These are phyloP conservation scores for Colletotrichum tamarilloi DNA, from an alignment of 2,329 filamentous ascomycete species.

Conservation along the genomic window DNA sequence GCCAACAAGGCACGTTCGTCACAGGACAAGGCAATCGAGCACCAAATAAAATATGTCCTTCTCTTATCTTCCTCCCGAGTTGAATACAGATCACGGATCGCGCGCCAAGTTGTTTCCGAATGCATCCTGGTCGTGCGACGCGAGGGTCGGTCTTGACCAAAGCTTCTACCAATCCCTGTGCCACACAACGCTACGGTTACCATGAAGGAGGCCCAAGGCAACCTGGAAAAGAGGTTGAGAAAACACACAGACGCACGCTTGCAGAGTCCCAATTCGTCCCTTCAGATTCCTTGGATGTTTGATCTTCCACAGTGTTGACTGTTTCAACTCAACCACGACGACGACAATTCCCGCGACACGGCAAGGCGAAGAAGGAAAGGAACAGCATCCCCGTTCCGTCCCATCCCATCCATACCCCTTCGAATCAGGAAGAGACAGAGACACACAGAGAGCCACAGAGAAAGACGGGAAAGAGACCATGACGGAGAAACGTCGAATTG, in stretches of 20 bases:
- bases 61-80: not conserved
- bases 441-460: not conserved
- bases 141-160: slow-evolving; percentile 34
- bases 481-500: not conserved
- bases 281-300: slow-evolving; percentile 26
- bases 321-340: slow-evolving; percentile 30
- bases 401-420: not conserved
- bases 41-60: not conserved
- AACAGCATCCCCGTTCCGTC: not conserved
- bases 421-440: not conserved
- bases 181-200: slow-evolving; percentile 4
- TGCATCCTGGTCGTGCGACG: slow-evolving; percentile 32
- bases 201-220: not conserved
- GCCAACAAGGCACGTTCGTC: not conserved
- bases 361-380: not conserved
- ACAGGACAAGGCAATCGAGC: no score
- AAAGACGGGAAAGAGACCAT: not conserved
- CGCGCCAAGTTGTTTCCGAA: slow-evolving; percentile 34
- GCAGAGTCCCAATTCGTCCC: slow-evolving; percentile 2
- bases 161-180: slow-evolving; percentile 30
- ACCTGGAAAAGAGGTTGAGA: not conserved
- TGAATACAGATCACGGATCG: slow-evolving; percentile 26
- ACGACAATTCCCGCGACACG: slow-evolving; percentile 4
- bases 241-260: not conserved
- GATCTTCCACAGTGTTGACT: slow-evolving; percentile 24